Base-by-base conservation (phyloP, 1,284 basidiomycete genomes). In the Vanrija pseudolonga region DNA sequence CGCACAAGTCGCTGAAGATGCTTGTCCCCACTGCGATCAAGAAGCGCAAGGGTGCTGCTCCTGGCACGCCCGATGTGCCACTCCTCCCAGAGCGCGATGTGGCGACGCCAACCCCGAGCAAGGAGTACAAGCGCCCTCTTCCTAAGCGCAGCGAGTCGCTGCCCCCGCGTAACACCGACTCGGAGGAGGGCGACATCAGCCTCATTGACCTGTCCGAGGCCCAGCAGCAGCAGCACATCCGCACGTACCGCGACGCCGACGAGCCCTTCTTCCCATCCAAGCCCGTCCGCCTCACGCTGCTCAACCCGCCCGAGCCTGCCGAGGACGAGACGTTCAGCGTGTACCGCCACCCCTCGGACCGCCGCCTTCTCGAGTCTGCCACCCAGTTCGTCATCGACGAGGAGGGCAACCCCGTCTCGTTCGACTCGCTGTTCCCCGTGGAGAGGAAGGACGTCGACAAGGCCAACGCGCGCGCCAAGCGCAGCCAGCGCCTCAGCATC, bases 341-440 rank as follows among this genome's bases (percentile, higher is more conserved):
- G 22, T 57, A 63, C 46, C 48, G 62, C 5, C 43, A 64, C 17
- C 71, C 72, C 0, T 61, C 63, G 9, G 55, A 64, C 48, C 58
- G 63, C 6, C 56, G 57, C 6, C 39, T 74, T 14, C 66, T 60
- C 59, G 69, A 73, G 49, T 71, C 73, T 0, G 67, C 65, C 9
- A 69, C 64, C 15, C 67, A 63, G 37, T 66, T 71, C 22, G 19
- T 76, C 17, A 44, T 56, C 43, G 69, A 75, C 53, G 69, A 74
- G 48, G 46, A 67, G 7, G 74, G 73, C n/a, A 45, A 66, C 2
- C 38, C 58, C 3, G 62, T 75, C 3, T 63, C 55, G 44, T 73
- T 76, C 45, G 60, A 63, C 1, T 67, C 71, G 28, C 49, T 76
- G 20, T 68, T 74, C 49, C 67, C 68, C 1, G 18, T 0, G 0